Conservation (phyloP, 225 moss, liverwort and hornwort species). For the Climacium dendroides region DNA sequence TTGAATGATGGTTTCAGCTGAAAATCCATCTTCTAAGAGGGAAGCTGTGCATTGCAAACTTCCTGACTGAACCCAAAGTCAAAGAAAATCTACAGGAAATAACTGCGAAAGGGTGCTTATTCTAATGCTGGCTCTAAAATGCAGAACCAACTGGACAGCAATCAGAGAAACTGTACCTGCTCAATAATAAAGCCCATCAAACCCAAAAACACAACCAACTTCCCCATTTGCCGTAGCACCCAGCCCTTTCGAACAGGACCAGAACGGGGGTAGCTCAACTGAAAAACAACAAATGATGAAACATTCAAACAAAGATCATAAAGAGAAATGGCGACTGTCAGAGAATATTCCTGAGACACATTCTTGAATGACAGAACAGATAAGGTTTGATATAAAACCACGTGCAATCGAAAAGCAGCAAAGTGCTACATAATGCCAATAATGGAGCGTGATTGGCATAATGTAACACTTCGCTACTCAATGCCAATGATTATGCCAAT, state of each 20-base stretch:
- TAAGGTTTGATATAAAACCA: neutral
- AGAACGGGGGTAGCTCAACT: conserved; percentile 79
- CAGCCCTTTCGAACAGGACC: conserved; percentile 70
- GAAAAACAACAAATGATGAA: conserved; percentile 12
- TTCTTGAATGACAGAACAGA: neutral
- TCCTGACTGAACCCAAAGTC: too few relatives aligned
- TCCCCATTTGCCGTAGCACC: conserved; percentile 69
- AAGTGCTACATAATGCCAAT: too few relatives aligned
- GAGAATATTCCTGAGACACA: neutral
- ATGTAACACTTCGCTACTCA: too few relatives aligned
- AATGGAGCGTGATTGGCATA: too few relatives aligned
- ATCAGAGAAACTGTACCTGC: conserved; percentile 31
- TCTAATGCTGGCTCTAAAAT: neutral
- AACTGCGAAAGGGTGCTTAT: neutral
- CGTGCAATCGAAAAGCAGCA: neutral
- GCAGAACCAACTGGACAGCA: neutral
- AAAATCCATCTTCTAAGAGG: neutral
- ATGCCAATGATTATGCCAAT: too few relatives aligned
- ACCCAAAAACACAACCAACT: conserved; percentile 72
- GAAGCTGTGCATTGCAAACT: neutral
- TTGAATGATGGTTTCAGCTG: neutral
- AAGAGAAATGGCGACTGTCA: too few relatives aligned
- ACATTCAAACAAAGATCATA: neutral
- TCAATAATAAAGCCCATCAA: conserved; percentile 91
- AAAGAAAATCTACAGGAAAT: too few relatives aligned